Percentiles rank a stretch among this genome's conserved stretches.
Evolutionary conservation across 2,329 filamentous ascomycete species (phyloP).

Genomic region (Calonectria fujianensis): DNA sequence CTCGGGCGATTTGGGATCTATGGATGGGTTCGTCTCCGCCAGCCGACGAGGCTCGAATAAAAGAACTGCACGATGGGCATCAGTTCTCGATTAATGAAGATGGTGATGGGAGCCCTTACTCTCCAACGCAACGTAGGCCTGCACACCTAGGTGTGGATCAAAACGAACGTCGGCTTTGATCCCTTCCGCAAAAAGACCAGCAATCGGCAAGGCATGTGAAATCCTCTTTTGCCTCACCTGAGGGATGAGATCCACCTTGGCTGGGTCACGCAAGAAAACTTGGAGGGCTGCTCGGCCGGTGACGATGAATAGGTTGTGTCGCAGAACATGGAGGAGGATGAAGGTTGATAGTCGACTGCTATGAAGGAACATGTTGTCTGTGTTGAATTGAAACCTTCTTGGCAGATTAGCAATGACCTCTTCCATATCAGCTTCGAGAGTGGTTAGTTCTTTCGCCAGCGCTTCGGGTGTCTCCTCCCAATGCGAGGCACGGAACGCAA

Average conservation of each 20-base stretch:
- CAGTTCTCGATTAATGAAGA: background rate
- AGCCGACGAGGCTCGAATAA: conserved; percentile 16
- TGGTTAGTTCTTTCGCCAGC: background rate
- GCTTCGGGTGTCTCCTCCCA: background rate
- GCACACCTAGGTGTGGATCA: conserved; percentile 20
- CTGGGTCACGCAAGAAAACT: conserved; percentile 18
- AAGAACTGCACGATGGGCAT: background rate
- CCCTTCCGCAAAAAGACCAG: conserved; percentile 15
- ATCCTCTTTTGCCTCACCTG: conserved; percentile 23
- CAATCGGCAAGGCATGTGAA: conserved; percentile 18
- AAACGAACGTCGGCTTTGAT: conserved; percentile 9
- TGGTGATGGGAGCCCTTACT: background rate
- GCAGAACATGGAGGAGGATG: conserved; percentile 22
- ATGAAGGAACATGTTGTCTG: conserved; percentile 31
- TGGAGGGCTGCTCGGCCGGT: conserved; percentile 7
- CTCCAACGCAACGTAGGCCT: conserved; percentile 22
- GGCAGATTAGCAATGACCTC: conserved; percentile 16
- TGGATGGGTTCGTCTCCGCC: background rate
- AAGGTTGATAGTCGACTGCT: conserved; percentile 7
- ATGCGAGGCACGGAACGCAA: conserved; percentile 29
- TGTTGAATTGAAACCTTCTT: conserved; percentile 16
- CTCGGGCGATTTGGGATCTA: conserved; percentile 17
- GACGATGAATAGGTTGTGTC: conserved; percentile 24
- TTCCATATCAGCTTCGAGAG: conserved; percentile 17
- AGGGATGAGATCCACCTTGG: background rate